phyloP scores from a whole-genome alignment of 2,329 filamentous ascomycete genomes.

The Fusarium gaditjirri region DNA sequence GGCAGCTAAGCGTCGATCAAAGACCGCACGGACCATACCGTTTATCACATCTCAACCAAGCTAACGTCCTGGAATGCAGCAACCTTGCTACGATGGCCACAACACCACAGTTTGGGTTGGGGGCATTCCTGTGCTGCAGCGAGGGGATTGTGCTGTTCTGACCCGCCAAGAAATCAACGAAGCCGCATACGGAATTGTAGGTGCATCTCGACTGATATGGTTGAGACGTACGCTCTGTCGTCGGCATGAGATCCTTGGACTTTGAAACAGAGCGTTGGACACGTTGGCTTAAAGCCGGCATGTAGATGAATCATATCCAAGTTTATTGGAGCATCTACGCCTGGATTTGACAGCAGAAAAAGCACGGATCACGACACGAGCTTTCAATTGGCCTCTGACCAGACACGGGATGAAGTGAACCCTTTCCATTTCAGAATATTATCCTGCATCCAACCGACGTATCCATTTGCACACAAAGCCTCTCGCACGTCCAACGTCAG shows the following conservation, averaged over 20 bases:
- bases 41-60: slow-evolving; percentile 19
- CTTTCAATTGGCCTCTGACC: slow-evolving; percentile 19
- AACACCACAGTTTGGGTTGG: slow-evolving; percentile 25
- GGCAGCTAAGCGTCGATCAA: slow-evolving; percentile 30
- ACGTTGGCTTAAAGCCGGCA: slow-evolving; percentile 21
- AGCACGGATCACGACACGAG: neutral
- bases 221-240: neutral
- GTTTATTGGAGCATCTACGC: neutral
- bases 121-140: slow-evolving; percentile 32
- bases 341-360: neutral
- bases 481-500: slow-evolving; percentile 9
- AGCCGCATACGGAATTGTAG: slow-evolving; percentile 17
- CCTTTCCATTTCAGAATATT: neutral
- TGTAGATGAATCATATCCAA: slow-evolving; percentile 10
- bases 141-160: neutral
- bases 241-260: slow-evolving; percentile 5
- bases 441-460: neutral
- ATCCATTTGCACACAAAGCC: neutral
- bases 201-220: slow-evolving; percentile 30
- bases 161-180: slow-evolving; percentile 8
- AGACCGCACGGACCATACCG: slow-evolving; percentile 39
- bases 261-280: slow-evolving; percentile 6
- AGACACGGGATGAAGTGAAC: neutral
- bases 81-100: slow-evolving; percentile 19
- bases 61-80: slow-evolving; percentile 26